Evolutionary conservation across 139 green algal species (phyloP).

Genomic region (Trebouxia sp.): DNA sequence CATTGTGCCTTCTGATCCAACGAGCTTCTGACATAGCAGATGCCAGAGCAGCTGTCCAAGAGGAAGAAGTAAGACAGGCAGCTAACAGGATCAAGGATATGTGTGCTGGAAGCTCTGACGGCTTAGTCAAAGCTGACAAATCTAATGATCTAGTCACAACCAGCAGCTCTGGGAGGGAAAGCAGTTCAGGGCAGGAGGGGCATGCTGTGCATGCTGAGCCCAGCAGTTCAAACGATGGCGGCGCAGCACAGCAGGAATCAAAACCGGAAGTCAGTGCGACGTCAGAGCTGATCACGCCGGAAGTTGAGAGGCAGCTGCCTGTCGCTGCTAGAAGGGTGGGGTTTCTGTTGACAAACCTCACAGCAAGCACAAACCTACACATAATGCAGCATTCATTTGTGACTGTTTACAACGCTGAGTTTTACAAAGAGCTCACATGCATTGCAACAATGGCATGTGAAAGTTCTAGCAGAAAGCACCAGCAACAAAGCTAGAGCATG

Average conservation of each 20-base stretch:
- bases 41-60: background rate
- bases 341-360: background rate
- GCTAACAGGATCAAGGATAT: background rate
- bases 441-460: no score
- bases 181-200: background rate
- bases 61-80: background rate
- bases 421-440: no score
- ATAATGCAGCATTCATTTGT: no score
- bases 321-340: background rate
- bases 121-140: background rate
- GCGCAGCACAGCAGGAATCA: background rate
- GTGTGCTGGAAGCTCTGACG: no score
- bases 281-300: constrained; percentile 2
- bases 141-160: background rate
- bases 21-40: background rate
- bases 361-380: background rate
- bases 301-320: background rate
- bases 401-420: no score
- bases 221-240: background rate
- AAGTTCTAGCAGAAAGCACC: no score
- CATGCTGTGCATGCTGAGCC: background rate
- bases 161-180: background rate
- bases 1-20: background rate
- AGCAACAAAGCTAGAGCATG: no score
- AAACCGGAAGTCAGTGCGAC: background rate